These are phyloP conservation scores for Hermanozyma aechmeae DNA, from an alignment of 805 yeast species.

Conservation along the genomic window DNA sequence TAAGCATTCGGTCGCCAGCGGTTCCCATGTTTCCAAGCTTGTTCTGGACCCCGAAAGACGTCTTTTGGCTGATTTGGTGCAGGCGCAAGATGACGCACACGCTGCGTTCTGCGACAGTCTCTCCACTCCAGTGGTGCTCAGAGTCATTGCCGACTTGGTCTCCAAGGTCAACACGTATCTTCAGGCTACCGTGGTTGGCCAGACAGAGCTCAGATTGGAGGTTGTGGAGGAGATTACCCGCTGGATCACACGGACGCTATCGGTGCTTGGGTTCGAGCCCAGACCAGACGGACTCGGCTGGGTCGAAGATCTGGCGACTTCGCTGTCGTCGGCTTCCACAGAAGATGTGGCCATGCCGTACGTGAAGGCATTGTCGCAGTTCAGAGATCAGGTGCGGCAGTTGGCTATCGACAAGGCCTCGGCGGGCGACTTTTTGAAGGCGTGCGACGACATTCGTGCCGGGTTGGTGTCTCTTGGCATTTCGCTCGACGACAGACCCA, in stretches of 20 bases:
- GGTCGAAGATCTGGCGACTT: slow-evolving; percentile 40
- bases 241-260: slow-evolving; percentile 64
- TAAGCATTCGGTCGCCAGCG: slow-evolving; percentile 33
- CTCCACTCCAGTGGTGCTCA: slow-evolving; percentile 67
- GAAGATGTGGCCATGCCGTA: slow-evolving; percentile 78
- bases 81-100: slow-evolving; percentile 54
- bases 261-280: slow-evolving; percentile 66
- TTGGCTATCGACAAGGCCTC: slow-evolving; percentile 58
- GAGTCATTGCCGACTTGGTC: slow-evolving; percentile 57
- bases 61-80: slow-evolving; percentile 40
- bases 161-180: slow-evolving; percentile 68
- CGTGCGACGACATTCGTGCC: slow-evolving; percentile 65
- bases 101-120: slow-evolving; percentile 83
- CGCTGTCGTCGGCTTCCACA: slow-evolving; percentile 10
- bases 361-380: slow-evolving; percentile 63
- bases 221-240: slow-evolving; percentile 53
- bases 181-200: slow-evolving; percentile 31
- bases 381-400: slow-evolving; percentile 75
- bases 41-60: slow-evolving; percentile 44
- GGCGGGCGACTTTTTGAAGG: slow-evolving; percentile 44
- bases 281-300: slow-evolving; percentile 75
- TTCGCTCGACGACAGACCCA: slow-evolving; percentile 80
- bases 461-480: slow-evolving; percentile 71
- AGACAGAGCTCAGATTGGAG: slow-evolving; percentile 47
- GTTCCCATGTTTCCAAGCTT: slow-evolving; percentile 52